A percentile compares a stretch with the other conserved stretches of the same genome.
Evolutionary conservation across 345 rosid species (phyloP).

Genomic region (Kernera saxatilis): DNA sequence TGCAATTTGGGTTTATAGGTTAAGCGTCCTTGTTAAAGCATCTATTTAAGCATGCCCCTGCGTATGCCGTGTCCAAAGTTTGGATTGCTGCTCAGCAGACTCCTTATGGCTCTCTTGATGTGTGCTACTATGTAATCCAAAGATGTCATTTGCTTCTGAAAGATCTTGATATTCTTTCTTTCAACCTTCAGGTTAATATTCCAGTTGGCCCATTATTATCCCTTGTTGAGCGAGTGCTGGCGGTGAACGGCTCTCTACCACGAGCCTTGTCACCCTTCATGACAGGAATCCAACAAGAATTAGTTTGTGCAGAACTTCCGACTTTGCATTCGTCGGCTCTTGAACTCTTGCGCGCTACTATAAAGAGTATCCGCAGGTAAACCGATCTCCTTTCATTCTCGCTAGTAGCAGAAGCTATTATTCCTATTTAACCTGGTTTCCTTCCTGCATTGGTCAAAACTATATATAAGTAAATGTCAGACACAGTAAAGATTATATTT

Average conservation of each 20-base stretch:
- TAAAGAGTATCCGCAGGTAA: constrained; percentile 73
- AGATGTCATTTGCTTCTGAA: neutral
- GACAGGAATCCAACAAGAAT: constrained; percentile 67
- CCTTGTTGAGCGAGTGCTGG: constrained; percentile 74
- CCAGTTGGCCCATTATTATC: constrained; percentile 62
- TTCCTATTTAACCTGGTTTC: neutral
- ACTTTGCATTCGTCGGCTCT: constrained; percentile 52
- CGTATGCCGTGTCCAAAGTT: neutral
- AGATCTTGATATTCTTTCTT: constrained; percentile 18
- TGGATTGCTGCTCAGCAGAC: neutral
- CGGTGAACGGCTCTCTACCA: constrained; percentile 71
- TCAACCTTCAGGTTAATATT: constrained; percentile 43
- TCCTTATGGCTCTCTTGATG: neutral
- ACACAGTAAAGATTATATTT: neutral
- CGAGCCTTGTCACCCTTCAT: constrained; percentile 40
- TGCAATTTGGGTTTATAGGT: neutral
- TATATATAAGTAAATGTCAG: neutral
- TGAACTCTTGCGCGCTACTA: constrained; percentile 57
- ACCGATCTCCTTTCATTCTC: neutral
- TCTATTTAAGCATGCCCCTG: neutral
- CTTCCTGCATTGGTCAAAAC: neutral
- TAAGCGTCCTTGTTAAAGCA: neutral
- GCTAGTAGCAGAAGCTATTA: neutral
- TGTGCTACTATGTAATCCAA: neutral
- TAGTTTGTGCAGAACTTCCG: constrained; percentile 76